Conservation (phyloP, 805 yeast species). For the Ogataea salicorniae region DNA sequence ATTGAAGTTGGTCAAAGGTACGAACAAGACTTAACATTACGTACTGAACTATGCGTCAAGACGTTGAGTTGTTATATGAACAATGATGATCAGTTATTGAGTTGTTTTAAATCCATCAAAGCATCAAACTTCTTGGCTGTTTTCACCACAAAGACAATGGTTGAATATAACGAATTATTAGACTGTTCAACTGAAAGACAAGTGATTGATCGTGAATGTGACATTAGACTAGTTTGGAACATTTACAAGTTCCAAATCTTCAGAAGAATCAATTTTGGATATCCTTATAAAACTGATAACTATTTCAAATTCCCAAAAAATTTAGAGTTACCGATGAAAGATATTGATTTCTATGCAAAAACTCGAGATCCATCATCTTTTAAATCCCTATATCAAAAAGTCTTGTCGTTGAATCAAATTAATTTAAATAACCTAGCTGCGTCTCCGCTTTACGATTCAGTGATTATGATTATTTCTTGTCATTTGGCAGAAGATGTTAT, state of each 20-base stretch:
- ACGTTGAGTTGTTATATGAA: constrained; percentile 24
- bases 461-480: constrained; percentile 26
- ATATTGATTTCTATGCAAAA: constrained; percentile 18
- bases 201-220: constrained; percentile 30
- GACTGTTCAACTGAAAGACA: constrained; percentile 29
- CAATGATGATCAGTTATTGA: constrained; percentile 20
- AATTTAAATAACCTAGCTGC: constrained; percentile 11
- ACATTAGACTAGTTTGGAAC: constrained; percentile 34
- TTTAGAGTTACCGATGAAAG: constrained; percentile 33
- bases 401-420: constrained; percentile 10
- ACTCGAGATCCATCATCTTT: constrained; percentile 9
- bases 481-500: constrained; percentile 30
- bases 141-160: constrained; percentile 7
- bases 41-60: constrained; percentile 24
- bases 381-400: constrained; percentile 10
- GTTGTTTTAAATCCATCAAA: constrained; percentile 11
- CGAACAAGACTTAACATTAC: constrained; percentile 27
- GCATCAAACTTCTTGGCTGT: constrained; percentile 8
- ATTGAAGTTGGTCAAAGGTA: constrained; percentile 29
- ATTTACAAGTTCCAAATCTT: constrained; percentile 33
- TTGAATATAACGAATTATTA: constrained; percentile 25
- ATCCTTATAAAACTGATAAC: constrained; percentile 26
- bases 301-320: constrained; percentile 27
- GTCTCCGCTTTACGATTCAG: constrained; percentile 24
- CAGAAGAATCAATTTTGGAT: constrained; percentile 31